Evolutionary conservation across 805 yeast species (phyloP), one percentile per base, ranked within the genome.

Genomic region (Kodamaea hsintzibuensis): DNA sequence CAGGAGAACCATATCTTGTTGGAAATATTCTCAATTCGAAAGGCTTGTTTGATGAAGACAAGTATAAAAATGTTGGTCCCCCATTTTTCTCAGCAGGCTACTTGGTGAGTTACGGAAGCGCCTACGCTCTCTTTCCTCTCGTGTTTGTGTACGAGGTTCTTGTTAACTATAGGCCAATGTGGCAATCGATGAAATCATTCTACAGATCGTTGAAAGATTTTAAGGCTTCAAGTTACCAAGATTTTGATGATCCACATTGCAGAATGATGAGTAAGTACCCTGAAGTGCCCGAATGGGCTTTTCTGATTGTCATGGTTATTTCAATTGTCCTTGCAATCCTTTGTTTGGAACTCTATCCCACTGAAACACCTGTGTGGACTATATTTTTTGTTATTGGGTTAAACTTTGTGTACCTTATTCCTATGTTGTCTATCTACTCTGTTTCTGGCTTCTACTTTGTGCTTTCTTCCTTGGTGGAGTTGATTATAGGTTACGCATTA

Each of bases 291-390:
- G 61, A 60, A 14, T 55, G 54, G 52, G 64, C 60, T 60, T 66
- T 66, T 27, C 35, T 62, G n/a, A 22, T 47, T 27, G 62, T 66
- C 30, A 53, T 66, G 33, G 17, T 62, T 12, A 44, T 59, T 16
- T 58, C 65, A 17, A 58, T 58, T 9, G 30, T 55, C 2, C 60
- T 64, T 46, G 75, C 72, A 2, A 64, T 72, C 13, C 42, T 65
- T 2, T 68, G 73, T 49, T 72, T 69, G 12, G 42, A 60, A 46
- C 49, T 69, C 10, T 72, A 67, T 44, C 76, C 77, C 2, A 71
- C 69, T 2, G 69, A 81, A 49, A 81, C 86, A 3, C 86, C 87
- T 16, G 81, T 82, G 19, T 83, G 88, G 87, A 79, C 82, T 25
- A 70, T 83, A 42, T 78, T 83, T 69, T 76, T 83, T 57, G 76